Base-by-base conservation (phyloP, 306 rosid genomes). In the Coriaria nepalensis region DNA sequence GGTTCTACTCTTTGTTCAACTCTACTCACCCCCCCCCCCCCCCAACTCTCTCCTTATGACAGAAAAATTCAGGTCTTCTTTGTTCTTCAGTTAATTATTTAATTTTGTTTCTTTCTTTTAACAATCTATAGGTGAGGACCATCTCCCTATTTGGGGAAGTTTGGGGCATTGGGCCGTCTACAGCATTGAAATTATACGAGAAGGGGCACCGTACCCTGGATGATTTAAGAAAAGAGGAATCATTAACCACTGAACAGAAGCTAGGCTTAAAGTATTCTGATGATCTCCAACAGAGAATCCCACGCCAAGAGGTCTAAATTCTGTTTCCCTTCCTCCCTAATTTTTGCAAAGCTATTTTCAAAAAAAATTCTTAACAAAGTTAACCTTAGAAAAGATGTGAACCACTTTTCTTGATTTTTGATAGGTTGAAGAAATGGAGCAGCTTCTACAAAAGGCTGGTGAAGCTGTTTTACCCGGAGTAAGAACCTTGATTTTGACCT, bases 151-250 rank as follows among this genome's bases (percentile, higher is more conserved):
- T 90, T 75, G 95, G 90, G 40, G 90, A 90, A 77, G 83, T 84
- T 43, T 90, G 97, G 97, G 97, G 95, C 49, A 59, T 84, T 59
- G 95, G 93, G 56, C 95, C 97, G 45, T 86, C 97, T 55, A 90
- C 97, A 14, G 87, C 97, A 12, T 60, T 77, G 60, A 82, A 80
- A 65, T 67, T 90, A 63, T 90, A 77, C 33, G 97, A 84, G 68
- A 90, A 84, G 75, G 93, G 95, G 51, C 62, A 79, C 37, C 86
- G 85, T 14, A 63, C 92, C 29, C 73, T 90, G 36, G 92, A 84
- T 50, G 95, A 78, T 68, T 63, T 90, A 64, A 68, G 65, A 61
- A 73, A 68, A 50, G 95, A 86, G 36, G 71, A 68, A 52, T 76
- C 84, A 0, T 79, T 90, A 55, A 72, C 95, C 36, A 77, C 71